Evolutionary conservation across 2,329 filamentous ascomycete genomes (phyloP).

Genomic region (Onygenales sp.): DNA sequence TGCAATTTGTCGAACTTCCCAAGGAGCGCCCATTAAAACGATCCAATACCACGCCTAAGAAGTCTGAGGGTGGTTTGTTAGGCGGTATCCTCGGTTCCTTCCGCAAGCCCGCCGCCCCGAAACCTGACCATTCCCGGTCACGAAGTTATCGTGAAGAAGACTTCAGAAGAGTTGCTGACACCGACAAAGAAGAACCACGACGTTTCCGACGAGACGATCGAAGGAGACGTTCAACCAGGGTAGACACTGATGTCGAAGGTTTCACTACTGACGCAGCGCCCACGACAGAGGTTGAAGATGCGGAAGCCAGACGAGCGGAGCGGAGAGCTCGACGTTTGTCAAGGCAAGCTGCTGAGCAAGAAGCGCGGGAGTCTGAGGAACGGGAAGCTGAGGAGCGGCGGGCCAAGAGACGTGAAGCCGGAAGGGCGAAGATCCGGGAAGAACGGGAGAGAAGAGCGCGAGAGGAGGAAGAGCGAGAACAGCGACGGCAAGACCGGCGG

Average conservation of each 20-base stretch:
- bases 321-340: constrained; percentile 47
- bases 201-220: constrained; percentile 27
- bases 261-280: constrained; percentile 35
- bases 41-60: constrained; percentile 52
- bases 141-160: constrained; percentile 29
- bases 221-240: constrained; percentile 29
- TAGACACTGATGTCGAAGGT: constrained; percentile 43
- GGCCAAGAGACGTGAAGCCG: constrained; percentile 43
- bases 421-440: constrained; percentile 36
- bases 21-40: constrained; percentile 47
- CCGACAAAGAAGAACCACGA: constrained; percentile 26
- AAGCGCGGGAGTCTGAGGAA: constrained; percentile 21
- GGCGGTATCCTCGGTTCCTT: constrained; percentile 54
- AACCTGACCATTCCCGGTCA: constrained; percentile 27
- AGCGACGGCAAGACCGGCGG: constrained; percentile 45
- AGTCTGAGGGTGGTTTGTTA: constrained; percentile 44
- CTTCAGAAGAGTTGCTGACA: constrained; percentile 22
- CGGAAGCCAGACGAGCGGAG: constrained; percentile 54
- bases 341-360: constrained; percentile 26
- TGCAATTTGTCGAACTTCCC: constrained; percentile 40
- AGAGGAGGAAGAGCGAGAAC: constrained; percentile 45
- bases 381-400: constrained; percentile 28
- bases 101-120: constrained; percentile 20
- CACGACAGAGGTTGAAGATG: constrained; percentile 39
- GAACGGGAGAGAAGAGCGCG: constrained; percentile 26